Evolutionary conservation across 2,329 filamentous ascomycete species (phyloP).

Genomic region (Corynespora cassiicola): DNA sequence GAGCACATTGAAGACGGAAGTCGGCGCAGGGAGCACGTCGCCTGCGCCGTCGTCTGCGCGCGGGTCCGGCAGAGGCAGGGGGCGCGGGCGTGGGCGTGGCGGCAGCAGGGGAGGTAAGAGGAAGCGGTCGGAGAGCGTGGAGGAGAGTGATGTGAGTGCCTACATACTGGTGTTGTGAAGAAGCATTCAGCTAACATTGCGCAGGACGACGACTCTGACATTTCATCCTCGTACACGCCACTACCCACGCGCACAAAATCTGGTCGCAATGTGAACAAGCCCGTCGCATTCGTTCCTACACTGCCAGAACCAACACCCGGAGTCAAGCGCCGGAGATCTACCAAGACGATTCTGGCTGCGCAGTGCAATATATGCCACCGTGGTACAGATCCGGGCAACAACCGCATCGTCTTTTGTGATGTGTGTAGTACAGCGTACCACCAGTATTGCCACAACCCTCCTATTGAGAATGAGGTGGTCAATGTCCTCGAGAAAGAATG

Average conservation of each 20-base stretch:
- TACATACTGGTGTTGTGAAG: not conserved
- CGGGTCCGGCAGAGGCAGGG: conserved; percentile 45
- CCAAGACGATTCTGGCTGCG: conserved; percentile 56
- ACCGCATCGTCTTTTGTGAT: conserved; percentile 87
- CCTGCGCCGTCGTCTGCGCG: conserved; percentile 36
- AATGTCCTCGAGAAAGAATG: conserved; percentile 71
- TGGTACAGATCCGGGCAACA: conserved; percentile 73
- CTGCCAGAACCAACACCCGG: conserved; percentile 55
- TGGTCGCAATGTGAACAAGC: conserved; percentile 73
- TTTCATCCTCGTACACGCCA: conserved; percentile 57
- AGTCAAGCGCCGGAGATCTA: conserved; percentile 65
- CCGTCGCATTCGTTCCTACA: conserved; percentile 67
- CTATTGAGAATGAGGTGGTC: conserved; percentile 73
- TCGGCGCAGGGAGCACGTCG: conserved; percentile 26
- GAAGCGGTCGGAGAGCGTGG: conserved; percentile 45
- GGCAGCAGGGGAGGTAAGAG: conserved; percentile 46
- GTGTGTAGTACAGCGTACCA: conserved; percentile 82
- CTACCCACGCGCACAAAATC: conserved; percentile 75
- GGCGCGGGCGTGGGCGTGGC: conserved; percentile 43
- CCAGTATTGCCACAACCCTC: conserved; percentile 79
- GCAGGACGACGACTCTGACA: conserved; percentile 45
- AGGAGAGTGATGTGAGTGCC: conserved; percentile 43
- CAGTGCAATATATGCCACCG: conserved; percentile 77
- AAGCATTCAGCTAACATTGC: conserved; percentile 18
- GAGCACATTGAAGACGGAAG: conserved; percentile 37